phyloP scores from a whole-genome alignment of 495 filamentous ascomycete species.

The Friedmanniomyces simplex region DNA sequence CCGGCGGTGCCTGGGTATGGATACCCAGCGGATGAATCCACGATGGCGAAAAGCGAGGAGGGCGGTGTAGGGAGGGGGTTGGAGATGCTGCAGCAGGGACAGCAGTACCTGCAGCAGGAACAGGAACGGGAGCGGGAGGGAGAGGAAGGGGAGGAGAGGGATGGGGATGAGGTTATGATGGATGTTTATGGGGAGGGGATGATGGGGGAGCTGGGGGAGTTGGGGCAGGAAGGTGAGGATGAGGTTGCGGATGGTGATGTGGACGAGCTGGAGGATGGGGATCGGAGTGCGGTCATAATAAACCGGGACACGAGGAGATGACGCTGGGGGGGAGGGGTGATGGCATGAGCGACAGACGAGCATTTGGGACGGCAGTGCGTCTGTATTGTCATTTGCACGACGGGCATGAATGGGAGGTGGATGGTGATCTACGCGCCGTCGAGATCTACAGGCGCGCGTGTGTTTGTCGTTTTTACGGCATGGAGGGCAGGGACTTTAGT shows the following conservation, averaged over 20 bases:
- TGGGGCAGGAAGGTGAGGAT: not conserved
- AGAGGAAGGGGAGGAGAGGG: not conserved
- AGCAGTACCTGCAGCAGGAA: not conserved
- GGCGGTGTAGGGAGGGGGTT: not conserved
- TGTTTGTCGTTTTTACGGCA: too few relatives aligned
- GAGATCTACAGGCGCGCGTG: too few relatives aligned
- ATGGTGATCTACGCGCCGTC: too few relatives aligned
- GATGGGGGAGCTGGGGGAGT: not conserved
- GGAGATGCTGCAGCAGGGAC: not conserved
- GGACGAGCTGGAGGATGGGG: not conserved
- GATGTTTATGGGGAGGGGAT: slow-evolving; percentile 3
- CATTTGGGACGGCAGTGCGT: too few relatives aligned
- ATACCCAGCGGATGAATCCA: not conserved
- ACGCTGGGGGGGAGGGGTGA: too few relatives aligned
- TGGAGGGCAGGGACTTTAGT: too few relatives aligned
- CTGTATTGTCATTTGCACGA: too few relatives aligned
- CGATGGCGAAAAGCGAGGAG: not conserved
- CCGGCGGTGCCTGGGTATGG: too few relatives aligned
- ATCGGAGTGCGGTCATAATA: not conserved
- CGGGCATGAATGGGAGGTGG: too few relatives aligned
- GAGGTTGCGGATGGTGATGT: not conserved
- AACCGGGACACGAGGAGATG: too few relatives aligned
- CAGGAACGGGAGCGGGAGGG: not conserved
- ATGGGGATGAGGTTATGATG: slow-evolving; percentile 8
- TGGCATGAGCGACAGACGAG: too few relatives aligned